These are phyloP conservation scores for Croton setiger DNA, from an alignment of 441 rosid species.

Conservation along the genomic window DNA sequence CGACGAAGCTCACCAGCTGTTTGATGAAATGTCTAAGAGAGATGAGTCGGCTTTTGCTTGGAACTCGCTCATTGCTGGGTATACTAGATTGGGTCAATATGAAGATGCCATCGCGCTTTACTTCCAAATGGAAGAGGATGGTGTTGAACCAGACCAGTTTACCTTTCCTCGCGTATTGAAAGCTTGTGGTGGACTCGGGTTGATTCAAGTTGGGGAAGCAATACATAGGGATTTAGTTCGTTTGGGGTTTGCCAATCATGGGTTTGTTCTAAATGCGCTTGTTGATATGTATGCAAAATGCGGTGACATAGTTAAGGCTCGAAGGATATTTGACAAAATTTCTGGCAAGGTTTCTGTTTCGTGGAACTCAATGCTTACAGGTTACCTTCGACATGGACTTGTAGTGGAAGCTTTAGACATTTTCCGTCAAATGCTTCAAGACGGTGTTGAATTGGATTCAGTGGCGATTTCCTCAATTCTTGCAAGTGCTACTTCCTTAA, in stretches of 20 bases:
- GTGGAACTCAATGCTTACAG: constrained; percentile 75
- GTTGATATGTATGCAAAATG: constrained; percentile 92
- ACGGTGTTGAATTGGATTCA: constrained; percentile 58
- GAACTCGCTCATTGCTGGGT: constrained; percentile 87
- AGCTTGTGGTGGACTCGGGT: constrained; percentile 79
- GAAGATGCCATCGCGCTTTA: constrained; percentile 85
- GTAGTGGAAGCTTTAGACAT: constrained; percentile 44
- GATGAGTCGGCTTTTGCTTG: constrained; percentile 66
- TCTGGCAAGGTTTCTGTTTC: constrained; percentile 49
- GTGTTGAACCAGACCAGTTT: constrained; percentile 66
- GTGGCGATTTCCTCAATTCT: constrained; percentile 67
- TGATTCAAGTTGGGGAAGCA: constrained; percentile 62
- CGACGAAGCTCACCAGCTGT: constrained; percentile 67
- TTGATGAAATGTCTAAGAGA: constrained; percentile 67
- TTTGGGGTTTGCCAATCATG: constrained; percentile 56
- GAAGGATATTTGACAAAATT: constrained; percentile 60
- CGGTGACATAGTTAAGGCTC: constrained; percentile 75
- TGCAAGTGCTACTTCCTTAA: constrained; percentile 42
- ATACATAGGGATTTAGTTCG: constrained; percentile 75
- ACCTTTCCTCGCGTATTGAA: constrained; percentile 82
- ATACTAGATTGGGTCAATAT: constrained; percentile 53
- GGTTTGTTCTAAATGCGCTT: constrained; percentile 67
- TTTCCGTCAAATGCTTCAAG: constrained; percentile 47
- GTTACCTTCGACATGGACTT: constrained; percentile 60
- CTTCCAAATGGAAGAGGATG: constrained; percentile 89